A percentile compares a stretch with the other conserved stretches of the same genome.
phyloP scores from a whole-genome alignment of 306 rosid species.

The Astragalus glycyphyllos region DNA sequence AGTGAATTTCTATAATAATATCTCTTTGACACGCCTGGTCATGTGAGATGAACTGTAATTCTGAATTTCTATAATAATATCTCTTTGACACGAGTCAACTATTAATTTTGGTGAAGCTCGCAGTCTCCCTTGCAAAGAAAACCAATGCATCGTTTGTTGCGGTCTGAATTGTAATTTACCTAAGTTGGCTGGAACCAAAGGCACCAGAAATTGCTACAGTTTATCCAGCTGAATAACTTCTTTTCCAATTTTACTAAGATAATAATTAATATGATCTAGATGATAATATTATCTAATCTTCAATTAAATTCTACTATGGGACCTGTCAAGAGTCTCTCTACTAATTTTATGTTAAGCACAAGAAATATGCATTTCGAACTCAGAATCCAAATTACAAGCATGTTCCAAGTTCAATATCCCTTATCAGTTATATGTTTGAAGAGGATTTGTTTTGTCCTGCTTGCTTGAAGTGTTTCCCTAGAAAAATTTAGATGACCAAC shows the following conservation, averaged over 20 bases:
- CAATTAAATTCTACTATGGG: too few relatives aligned
- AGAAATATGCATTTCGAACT: constrained; percentile 20
- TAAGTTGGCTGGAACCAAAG: neutral
- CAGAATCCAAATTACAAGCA: constrained; percentile 35
- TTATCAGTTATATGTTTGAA: constrained; percentile 38
- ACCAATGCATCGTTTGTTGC: neutral
- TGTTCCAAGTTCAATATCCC: constrained; percentile 26
- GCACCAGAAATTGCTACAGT: neutral
- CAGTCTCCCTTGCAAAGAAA: neutral
- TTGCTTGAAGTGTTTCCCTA: constrained; percentile 37
- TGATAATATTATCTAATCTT: too few relatives aligned
- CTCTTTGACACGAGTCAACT: too few relatives aligned
- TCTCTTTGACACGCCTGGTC: too few relatives aligned
- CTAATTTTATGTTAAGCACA: constrained; percentile 14
- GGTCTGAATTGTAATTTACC: neutral
- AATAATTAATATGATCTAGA: too few relatives aligned
- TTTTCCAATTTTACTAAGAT: too few relatives aligned
- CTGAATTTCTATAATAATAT: too few relatives aligned
- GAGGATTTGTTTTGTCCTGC: constrained; percentile 38
- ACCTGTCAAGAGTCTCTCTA: too few relatives aligned
- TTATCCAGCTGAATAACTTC: neutral
- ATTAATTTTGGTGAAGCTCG: neutral
- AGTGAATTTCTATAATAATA: too few relatives aligned
- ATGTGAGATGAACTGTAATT: neutral
- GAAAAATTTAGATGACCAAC: constrained; percentile 41